A percentile compares a stretch with the other conserved stretches of the same genome.
phyloP scores from a whole-genome alignment of 2,329 filamentous ascomycete species.

The Talaromyces funiculosus region DNA sequence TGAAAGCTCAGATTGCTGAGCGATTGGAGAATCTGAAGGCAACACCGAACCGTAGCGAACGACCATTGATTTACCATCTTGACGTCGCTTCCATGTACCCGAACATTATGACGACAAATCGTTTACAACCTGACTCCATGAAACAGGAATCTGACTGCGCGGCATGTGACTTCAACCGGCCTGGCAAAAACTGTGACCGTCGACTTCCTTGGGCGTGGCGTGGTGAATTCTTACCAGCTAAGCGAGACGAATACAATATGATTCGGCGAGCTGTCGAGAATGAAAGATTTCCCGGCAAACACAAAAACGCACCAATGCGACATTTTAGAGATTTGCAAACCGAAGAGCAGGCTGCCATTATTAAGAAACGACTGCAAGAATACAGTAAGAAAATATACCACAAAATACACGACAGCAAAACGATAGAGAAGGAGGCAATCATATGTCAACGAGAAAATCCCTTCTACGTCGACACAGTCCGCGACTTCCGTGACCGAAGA shows the following conservation, averaged over 20 bases:
- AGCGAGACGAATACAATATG: constrained; percentile 99
- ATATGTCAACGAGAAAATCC: constrained; percentile 98
- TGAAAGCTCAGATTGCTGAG: constrained; percentile 74
- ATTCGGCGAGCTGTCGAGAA: constrained; percentile 86
- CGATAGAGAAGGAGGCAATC: constrained; percentile 88
- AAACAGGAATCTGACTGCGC: constrained; percentile 93
- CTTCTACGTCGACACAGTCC: constrained; percentile 95
- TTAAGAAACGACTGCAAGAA: constrained; percentile 81
- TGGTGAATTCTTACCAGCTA: constrained; percentile 93
- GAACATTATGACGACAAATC: constrained; percentile 99
- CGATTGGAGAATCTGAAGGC: constrained; percentile 67
- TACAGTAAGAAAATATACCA: constrained; percentile 99
- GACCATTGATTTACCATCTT: constrained; percentile 92
- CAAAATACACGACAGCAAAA: constrained; percentile 94
- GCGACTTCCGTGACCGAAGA: constrained; percentile 89
- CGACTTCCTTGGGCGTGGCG: constrained; percentile 96
- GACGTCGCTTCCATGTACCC: constrained; percentile 99
- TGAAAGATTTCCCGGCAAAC: constrained; percentile 80
- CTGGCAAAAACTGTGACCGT: constrained; percentile 93
- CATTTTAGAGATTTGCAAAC: constrained; percentile 73
- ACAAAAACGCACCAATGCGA: constrained; percentile 62
- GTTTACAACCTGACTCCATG: constrained; percentile 97
- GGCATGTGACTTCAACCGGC: constrained; percentile 95
- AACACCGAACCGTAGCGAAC: constrained; percentile 77
- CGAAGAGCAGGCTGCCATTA: constrained; percentile 74